A percentile compares a stretch with the other conserved stretches of the same genome.
Evolutionary conservation across 1,139 yeast species (phyloP).

Genomic region (Debaryomyces sp.): DNA sequence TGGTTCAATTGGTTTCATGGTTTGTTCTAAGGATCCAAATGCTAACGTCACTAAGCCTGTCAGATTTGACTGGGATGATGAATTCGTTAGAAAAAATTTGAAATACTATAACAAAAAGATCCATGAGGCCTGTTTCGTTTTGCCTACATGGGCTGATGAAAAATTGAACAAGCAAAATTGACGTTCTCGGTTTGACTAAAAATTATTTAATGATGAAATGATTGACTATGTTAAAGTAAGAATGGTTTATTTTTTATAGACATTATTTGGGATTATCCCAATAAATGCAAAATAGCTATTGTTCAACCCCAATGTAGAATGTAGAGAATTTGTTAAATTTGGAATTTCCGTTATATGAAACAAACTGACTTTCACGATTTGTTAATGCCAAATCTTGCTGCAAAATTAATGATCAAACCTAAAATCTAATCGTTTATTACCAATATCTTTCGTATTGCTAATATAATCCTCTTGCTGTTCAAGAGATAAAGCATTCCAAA

Average conservation of each 20-base stretch:
- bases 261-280: neutral
- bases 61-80: slow-evolving; percentile 61
- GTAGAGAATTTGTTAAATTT: neutral
- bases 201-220: slow-evolving; percentile 6
- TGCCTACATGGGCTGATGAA: slow-evolving; percentile 82
- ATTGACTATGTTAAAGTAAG: neutral
- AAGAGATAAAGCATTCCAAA: slow-evolving; percentile 36
- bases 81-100: slow-evolving; percentile 65
- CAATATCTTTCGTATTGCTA: slow-evolving; percentile 43
- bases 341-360: neutral
- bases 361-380: neutral
- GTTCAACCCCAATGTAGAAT: neutral
- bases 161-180: slow-evolving; percentile 25
- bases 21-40: slow-evolving; percentile 72
- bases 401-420: slow-evolving; percentile 20
- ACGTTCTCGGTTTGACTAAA: slow-evolving; percentile 1
- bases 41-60: slow-evolving; percentile 68
- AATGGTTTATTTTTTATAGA: slow-evolving; percentile 1
- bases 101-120: slow-evolving; percentile 78
- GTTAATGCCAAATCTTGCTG: neutral
- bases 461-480: slow-evolving; percentile 50
- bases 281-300: neutral
- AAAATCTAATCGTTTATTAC: slow-evolving; percentile 56
- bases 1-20: slow-evolving; percentile 94
- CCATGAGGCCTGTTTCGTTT: slow-evolving; percentile 83